phyloP scores from a whole-genome alignment of 2,329 filamentous ascomycete species.

The Metarhizium brunneum region DNA sequence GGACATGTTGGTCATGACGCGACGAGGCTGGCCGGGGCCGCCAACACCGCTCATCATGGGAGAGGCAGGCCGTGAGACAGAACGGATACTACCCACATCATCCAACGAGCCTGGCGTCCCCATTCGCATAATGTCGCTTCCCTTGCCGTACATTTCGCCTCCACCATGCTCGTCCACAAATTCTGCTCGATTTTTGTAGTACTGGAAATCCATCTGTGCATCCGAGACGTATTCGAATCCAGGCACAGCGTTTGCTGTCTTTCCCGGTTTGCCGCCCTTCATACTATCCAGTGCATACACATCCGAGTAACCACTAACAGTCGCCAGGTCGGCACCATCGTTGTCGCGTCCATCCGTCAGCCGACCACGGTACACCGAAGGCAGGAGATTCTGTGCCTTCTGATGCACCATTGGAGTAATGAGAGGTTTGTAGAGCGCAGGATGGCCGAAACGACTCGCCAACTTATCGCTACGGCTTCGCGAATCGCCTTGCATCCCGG shows the following conservation, averaged over 20 bases:
- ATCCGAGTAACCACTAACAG: slow-evolving; percentile 69
- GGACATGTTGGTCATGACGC: slow-evolving; percentile 10
- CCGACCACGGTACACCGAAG: slow-evolving; percentile 77
- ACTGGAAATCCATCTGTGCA: slow-evolving; percentile 77
- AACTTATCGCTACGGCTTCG: slow-evolving; percentile 57
- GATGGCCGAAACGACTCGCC: slow-evolving; percentile 77
- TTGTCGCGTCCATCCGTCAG: slow-evolving; percentile 57
- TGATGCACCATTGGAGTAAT: slow-evolving; percentile 94
- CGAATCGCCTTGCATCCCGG: slow-evolving; percentile 34
- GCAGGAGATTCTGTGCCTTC: slow-evolving; percentile 77
- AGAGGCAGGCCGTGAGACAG: slow-evolving; percentile 40
- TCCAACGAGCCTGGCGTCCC: slow-evolving; percentile 50
- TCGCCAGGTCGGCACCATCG: slow-evolving; percentile 45
- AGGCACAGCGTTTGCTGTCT: slow-evolving; percentile 36
- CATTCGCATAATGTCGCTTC: slow-evolving; percentile 49
- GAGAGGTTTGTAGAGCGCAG: slow-evolving; percentile 77
- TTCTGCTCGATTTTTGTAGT: slow-evolving; percentile 82
- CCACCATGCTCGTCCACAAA: slow-evolving; percentile 84
- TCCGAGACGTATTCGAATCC: slow-evolving; percentile 91
- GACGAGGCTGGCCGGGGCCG: slow-evolving; percentile 18
- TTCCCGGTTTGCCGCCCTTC: slow-evolving; percentile 43
- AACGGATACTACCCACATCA: slow-evolving; percentile 27
- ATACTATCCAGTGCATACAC: slow-evolving; percentile 75
- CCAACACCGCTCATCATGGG: slow-evolving; percentile 26
- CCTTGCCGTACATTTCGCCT: slow-evolving; percentile 54